Evolutionary conservation across 2,329 filamentous ascomycete species (phyloP).

Genomic region (Apiospora sp.): DNA sequence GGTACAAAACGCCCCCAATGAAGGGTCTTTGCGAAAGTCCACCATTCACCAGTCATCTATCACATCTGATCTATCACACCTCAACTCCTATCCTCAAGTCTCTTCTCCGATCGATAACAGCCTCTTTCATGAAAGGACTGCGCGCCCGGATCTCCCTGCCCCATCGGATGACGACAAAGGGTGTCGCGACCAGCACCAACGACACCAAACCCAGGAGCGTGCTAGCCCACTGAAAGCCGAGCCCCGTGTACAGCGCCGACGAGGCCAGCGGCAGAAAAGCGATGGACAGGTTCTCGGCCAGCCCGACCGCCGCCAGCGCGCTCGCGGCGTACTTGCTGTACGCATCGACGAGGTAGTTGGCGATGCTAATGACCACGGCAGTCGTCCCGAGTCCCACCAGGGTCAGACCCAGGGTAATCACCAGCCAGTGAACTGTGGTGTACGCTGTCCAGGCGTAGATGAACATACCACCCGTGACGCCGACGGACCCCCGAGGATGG

Average conservation of each 20-base stretch:
- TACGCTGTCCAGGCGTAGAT: conserved; percentile 59
- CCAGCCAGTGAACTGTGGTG: conserved; percentile 52
- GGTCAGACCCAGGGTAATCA: conserved; percentile 53
- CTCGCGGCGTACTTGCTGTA: conserved; percentile 59
- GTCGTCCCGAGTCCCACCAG: conserved; percentile 59
- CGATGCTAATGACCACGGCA: conserved; percentile 52
- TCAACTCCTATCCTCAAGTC: neutral
- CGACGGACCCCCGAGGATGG: conserved; percentile 21
- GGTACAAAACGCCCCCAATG: too few species aligned
- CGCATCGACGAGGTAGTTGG: conserved; percentile 57
- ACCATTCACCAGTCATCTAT: too few species aligned
- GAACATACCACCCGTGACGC: conserved; percentile 53
- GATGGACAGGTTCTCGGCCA: conserved; percentile 58
- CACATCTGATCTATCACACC: neutral
- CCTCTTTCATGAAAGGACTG: conserved; percentile 21
- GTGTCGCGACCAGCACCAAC: conserved; percentile 51
- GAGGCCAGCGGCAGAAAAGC: conserved; percentile 40
- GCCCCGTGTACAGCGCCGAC: conserved; percentile 53
- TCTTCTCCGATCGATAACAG: neutral
- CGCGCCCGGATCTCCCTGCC: conserved; percentile 34
- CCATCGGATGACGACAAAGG: conserved; percentile 49
- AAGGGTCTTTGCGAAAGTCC: too few species aligned
- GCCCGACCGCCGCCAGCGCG: conserved; percentile 55
- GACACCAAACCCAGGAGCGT: conserved; percentile 53
- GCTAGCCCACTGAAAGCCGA: conserved; percentile 59